These are phyloP conservation scores for Phyllachora maydis DNA, from an alignment of 2,329 filamentous ascomycete genomes.

Conservation along the genomic window DNA sequence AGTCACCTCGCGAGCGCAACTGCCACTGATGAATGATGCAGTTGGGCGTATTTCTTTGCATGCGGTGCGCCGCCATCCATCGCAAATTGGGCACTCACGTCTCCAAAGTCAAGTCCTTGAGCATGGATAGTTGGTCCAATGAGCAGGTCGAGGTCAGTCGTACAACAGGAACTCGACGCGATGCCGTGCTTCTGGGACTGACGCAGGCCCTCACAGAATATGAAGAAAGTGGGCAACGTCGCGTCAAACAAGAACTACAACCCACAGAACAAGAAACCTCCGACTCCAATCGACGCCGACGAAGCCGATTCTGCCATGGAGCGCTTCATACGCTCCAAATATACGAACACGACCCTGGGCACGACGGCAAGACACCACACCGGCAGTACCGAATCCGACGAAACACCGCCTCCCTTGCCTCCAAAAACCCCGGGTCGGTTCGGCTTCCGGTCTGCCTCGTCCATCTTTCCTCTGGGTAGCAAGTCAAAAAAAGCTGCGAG, in stretches of 20 bases:
- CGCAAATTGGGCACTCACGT: conserved; percentile 95
- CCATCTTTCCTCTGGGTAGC: conserved; percentile 43
- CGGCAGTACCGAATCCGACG: conserved; percentile 29
- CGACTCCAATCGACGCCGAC: conserved; percentile 76
- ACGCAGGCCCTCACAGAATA: conserved; percentile 37
- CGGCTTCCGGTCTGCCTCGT: conserved; percentile 37
- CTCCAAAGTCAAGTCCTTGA: conserved; percentile 95
- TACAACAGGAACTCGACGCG: conserved; percentile 1
- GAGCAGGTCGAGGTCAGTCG: conserved; percentile 80
- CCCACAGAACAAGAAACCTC: conserved; percentile 59
- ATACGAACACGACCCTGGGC: conserved; percentile 37
- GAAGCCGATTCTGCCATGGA: conserved; percentile 92
- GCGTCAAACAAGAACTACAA: conserved; percentile 82
- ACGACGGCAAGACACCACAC: conserved; percentile 16
- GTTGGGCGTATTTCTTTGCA: conserved; percentile 91
- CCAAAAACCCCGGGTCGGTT: conserved; percentile 45
- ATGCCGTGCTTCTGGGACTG: neutral
- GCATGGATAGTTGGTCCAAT: conserved; percentile 92
- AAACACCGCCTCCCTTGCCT: conserved; percentile 38
- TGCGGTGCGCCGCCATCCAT: conserved; percentile 90
- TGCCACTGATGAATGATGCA: too few species aligned
- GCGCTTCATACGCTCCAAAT: conserved; percentile 86
- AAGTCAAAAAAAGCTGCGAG: conserved; percentile 34
- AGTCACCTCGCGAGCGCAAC: too few species aligned
- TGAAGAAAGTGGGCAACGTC: conserved; percentile 80